phyloP scores from a whole-genome alignment of 1,284 basidiomycete genomes.

The Puccinia brachypodii region DNA sequence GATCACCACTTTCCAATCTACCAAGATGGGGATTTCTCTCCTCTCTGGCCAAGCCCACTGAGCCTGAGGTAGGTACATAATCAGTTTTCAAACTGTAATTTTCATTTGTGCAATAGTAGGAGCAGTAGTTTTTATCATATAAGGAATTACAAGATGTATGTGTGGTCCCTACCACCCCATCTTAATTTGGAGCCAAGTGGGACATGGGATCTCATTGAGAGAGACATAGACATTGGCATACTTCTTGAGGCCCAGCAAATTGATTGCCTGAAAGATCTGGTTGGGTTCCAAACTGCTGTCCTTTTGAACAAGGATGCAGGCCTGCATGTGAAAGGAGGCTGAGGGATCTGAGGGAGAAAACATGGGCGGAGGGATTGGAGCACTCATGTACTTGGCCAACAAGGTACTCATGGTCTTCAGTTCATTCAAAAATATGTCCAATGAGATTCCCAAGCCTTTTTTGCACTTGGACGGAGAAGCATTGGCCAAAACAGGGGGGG shows the following conservation, averaged over 20 bases:
- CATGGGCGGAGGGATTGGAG: neutral
- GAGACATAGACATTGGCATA: neutral
- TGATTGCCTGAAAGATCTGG: neutral
- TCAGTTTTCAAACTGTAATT: too few relatives aligned
- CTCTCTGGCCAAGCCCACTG: neutral
- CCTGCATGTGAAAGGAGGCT: neutral
- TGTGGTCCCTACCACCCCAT: neutral
- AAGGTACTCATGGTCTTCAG: neutral
- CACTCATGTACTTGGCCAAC: neutral
- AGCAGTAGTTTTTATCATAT: neutral
- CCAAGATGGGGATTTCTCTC: neutral
- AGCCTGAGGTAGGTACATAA: too few relatives aligned
- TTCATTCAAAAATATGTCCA: neutral
- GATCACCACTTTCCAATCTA: neutral
- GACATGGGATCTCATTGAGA: neutral
- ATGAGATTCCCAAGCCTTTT: neutral
- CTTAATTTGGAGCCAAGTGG: constrained; percentile 6
- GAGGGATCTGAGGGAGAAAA: neutral
- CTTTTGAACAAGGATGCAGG: neutral
- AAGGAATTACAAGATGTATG: neutral
- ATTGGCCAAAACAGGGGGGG: too few relatives aligned
- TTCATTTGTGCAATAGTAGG: too few relatives aligned
- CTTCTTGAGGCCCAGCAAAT: neutral
- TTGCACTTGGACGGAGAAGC: neutral
- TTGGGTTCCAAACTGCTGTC: neutral